Evolutionary conservation across 352 stramenopile species (phyloP), one percentile per base, ranked within the genome.

Genomic region (Phytophthora agathidicida): DNA sequence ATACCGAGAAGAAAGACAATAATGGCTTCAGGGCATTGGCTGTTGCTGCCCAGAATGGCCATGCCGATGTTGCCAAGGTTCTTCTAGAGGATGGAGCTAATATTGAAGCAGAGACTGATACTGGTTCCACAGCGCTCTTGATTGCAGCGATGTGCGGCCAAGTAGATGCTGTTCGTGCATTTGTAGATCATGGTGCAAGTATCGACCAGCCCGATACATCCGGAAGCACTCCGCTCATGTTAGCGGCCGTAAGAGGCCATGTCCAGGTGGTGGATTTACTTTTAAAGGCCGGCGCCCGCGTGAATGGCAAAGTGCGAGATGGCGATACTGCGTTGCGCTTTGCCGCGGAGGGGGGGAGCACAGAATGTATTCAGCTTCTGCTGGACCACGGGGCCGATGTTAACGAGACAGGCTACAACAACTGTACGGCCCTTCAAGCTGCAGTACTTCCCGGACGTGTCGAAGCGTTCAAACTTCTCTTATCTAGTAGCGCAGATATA

Each of bases 111-210:
- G 6, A 22, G 26, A 6, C 33, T 3, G 16, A 38, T 4, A 26
- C 46, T 27, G 47, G 47, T 22, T 37, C 24, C 7, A 57, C 45
- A 13, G 45, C 45, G 14, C 42, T 65, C 11, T 27, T 47, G 11
- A 13, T 33, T 6, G 56, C 46, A 13, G 47, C n/a, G 11, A 19
- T 59, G 0, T 43, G 42, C n/a, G 24, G 57, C 7, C 42, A n/a
- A n/a, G n/a, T n/a, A n/a, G n/a, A n/a, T n/a, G n/a, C n/a, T n/a
- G n/a, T n/a, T n/a, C n/a, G n/a, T n/a, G n/a, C n/a, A n/a, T n/a
- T n/a, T n/a, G n/a, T 47, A 6, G 22, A 39, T 5, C 42, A 30
- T 31, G 42, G 42, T 13, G 24, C 42, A 26, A 41, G 9, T 9
- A 20, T 55, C 17, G 19, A 48, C 10, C 13, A 35, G 2, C 17